Conservation (phyloP, 1,284 basidiomycete species). For the Sphaerobolus stellatus region DNA sequence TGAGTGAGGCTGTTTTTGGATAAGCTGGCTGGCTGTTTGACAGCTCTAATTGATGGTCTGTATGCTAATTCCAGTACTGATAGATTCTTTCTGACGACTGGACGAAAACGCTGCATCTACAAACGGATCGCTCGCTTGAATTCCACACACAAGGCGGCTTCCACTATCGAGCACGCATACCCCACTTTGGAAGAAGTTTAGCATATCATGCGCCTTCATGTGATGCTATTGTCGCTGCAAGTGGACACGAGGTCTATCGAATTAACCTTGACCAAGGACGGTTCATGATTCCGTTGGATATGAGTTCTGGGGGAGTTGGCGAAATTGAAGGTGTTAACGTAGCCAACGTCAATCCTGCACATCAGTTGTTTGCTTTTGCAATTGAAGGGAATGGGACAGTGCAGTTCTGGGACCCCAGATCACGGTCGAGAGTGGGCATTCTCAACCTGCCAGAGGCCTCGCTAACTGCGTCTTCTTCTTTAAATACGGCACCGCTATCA, state of each 20-base stretch:
- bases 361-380: slow-evolving; percentile 90
- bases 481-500: slow-evolving; percentile 48
- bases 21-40: slow-evolving; percentile 4
- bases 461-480: slow-evolving; percentile 44
- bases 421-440: slow-evolving; percentile 73
- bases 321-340: slow-evolving; percentile 83
- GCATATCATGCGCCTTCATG: slow-evolving; percentile 88
- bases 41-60: neutral
- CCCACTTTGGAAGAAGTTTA: slow-evolving; percentile 88
- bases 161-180: slow-evolving; percentile 92
- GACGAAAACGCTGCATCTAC: slow-evolving; percentile 98
- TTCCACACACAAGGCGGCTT: slow-evolving; percentile 94
- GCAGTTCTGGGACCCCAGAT: slow-evolving; percentile 96
- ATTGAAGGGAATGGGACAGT: slow-evolving; percentile 81
- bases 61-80: slow-evolving; percentile 5
- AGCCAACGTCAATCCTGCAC: slow-evolving; percentile 91
- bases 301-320: slow-evolving; percentile 51
- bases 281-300: slow-evolving; percentile 78
- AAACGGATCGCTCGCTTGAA: slow-evolving; percentile 93
- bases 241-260: slow-evolving; percentile 86
- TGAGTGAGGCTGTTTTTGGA: slow-evolving; percentile 58
- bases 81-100: slow-evolving; percentile 97
- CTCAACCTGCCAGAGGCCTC: slow-evolving; percentile 66
- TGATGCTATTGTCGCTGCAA: slow-evolving; percentile 75
- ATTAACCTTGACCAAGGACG: slow-evolving; percentile 96